Base-by-base conservation (phyloP, 371 early-diverging fungal genomes). In the Apophysomyces ossiformis region DNA sequence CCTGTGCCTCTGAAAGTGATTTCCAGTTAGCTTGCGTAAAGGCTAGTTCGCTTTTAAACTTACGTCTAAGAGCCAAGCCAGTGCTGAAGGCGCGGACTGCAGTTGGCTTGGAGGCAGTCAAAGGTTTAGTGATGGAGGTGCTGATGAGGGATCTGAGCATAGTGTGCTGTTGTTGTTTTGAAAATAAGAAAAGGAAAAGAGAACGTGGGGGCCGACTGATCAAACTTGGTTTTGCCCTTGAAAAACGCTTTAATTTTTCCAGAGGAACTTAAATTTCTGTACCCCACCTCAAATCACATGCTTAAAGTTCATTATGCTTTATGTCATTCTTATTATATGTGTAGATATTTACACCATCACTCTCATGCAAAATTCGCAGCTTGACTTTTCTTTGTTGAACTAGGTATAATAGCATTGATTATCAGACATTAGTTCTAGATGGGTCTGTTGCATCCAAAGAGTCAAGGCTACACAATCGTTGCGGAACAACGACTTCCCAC, bases 91-190 rank as follows among this genome's bases (percentile, higher is more conserved):
- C 61, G 43, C 82, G 67, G 36, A 50, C 61, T 44, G 61, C 64
- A 26, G 62, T 54, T 37, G 70, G 58, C 67, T 73, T 78, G 45
- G 65, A 70, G 18, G 77, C 71, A 58, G 79, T 64, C 46, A 82
- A 72, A 64, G 82, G 82, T 65, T 74, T 73, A 47, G 64, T 65
- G 57, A 82, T 69, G 63, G 74, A 60, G 66, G 82, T 61, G 61
- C 78, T 74, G 59, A 81, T 63, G 37, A 81, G 50, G 61, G 65
- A 71, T 68, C 73, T 73, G 68, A 81, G 76, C 81, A 81, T 81
- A 21, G 64, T 68, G 32, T 26, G 32, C 32, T 26, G 32, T 26
- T 26, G 32, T 26, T 26, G 32, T 26, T 26, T 41, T 65, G 15
- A 47, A 46, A 63, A 63, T 7, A 56, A 56, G 38, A 57, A 38